Evolutionary conservation across 176 grass and related monocot genomes (phyloP).

Genomic region (Zoysia japonica): DNA sequence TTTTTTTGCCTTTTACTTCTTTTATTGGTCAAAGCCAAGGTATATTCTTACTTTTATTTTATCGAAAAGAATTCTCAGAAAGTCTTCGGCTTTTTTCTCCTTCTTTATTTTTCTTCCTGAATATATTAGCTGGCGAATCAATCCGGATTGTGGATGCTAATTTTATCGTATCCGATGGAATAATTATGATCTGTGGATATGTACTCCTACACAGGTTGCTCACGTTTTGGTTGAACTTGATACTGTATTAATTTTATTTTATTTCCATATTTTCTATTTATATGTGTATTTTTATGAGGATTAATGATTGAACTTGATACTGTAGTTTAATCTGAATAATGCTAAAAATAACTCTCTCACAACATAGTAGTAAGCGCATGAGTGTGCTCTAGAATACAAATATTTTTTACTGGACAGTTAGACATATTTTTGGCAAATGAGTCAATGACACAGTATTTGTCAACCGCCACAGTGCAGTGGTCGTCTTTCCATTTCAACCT

Average conservation of each 20-base stretch:
- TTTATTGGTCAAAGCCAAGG: constrained; percentile 32
- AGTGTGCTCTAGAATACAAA: not conserved
- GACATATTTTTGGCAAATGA: not conserved
- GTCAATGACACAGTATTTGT: not conserved
- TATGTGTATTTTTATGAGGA: not conserved
- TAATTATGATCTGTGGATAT: constrained; percentile 2
- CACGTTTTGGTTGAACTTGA: not conserved
- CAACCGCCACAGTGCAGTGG: not conserved
- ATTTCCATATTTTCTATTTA: no score
- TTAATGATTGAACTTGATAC: not conserved
- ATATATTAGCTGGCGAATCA: not conserved
- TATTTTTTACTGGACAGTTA: not conserved
- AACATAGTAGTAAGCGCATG: not conserved
- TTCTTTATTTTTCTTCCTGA: not conserved
- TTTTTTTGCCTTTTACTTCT: not conserved
- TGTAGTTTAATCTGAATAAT: not conserved
- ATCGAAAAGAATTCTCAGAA: not conserved
- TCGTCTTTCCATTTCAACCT: not conserved
- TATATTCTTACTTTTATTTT: not conserved
- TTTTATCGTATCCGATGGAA: not conserved
- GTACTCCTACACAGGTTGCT: not conserved
- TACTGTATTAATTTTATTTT: no score
- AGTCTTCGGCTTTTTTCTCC: not conserved
- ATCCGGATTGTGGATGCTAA: not conserved
- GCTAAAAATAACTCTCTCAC: not conserved